Percentiles rank a stretch among this genome's conserved stretches.
Evolutionary conservation across 306 rosid species (phyloP).

Genomic region (Alnus rubra): DNA sequence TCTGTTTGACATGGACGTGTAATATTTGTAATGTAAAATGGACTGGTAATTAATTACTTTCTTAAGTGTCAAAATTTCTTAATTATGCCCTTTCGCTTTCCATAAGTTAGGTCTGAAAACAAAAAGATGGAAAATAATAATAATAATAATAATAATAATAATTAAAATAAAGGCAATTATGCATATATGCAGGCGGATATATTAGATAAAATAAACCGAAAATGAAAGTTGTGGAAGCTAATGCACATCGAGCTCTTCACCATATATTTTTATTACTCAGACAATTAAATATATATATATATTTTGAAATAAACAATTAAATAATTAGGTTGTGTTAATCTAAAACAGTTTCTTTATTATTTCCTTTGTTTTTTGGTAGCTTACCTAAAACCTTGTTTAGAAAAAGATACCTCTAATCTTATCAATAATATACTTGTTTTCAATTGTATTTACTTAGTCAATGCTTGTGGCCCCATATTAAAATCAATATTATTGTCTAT

Average conservation of each 20-base stretch:
- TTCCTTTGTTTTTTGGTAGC: conserved; percentile 32
- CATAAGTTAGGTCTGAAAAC: conserved; percentile 16
- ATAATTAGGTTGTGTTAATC: conserved; percentile 45
- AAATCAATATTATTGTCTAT: conserved; percentile 16
- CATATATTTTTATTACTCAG: conserved; percentile 31
- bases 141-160: conserved; percentile 13
- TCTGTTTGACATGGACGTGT: conserved; percentile 29
- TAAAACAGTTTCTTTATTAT: conserved; percentile 24
- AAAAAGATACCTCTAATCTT: conserved; percentile 37
- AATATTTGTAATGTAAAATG: background rate
- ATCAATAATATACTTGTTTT: conserved; percentile 25
- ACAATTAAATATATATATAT: conserved; percentile 9
- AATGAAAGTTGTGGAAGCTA: conserved; percentile 41
- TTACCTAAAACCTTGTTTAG: conserved; percentile 24
- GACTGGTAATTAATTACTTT: background rate
- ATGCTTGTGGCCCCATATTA: conserved; percentile 40
- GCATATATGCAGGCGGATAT: conserved; percentile 40
- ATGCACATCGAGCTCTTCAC: conserved; percentile 54
- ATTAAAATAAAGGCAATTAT: conserved; percentile 13
- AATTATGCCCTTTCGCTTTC: conserved; percentile 33
- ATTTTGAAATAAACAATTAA: conserved; percentile 14
- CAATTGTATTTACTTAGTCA: conserved; percentile 38
- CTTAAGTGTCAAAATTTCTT: background rate
- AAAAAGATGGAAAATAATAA: background rate
- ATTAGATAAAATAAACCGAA: conserved; percentile 21